Base-by-base conservation (phyloP, 1,139 yeast species). In the Lodderomyces theae region DNA sequence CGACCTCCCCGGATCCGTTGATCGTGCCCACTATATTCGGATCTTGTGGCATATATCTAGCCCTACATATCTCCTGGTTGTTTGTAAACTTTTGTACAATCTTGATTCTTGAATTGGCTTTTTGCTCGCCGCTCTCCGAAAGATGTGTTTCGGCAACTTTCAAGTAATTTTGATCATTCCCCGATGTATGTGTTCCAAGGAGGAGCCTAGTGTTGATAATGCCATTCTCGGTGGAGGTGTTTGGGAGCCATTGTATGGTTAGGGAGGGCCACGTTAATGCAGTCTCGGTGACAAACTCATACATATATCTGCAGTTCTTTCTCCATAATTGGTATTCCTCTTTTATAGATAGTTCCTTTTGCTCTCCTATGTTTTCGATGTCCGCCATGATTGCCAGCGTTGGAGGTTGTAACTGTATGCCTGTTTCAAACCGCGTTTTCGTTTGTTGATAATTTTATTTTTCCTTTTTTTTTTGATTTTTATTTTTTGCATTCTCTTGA, bases 161-260 rank as follows among this genome's bases (percentile, higher is more conserved):
- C 48, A 92, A 61, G 58, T 80, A 87, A 57, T 92, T 86, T 3
- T 76, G 75, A 41, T 82, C 95, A 42, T 79, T 82, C 2, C 88
- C 95, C 1, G 90, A 79, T 0, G 97, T 87, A 56, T 87, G 90
- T 0, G 98, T 92, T 10, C 97, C 96, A 32, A 90, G 63, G 17
- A 90, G 60, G 42, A 92, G 60, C 37, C 57, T 61, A 23, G 73
- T 58, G 53, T 70, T 64, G 57, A 77, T 47, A 56, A 75, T 49
- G 61, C 58, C 58, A n/a, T 44, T 51, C 17, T 49, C 52, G 22
- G 47, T 48, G 1, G 48, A 40, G 44, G 58, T 61, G 38, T 74
- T 69, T 1, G 89, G 89, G 13, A 83, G 62, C 88, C 92, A 85
- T 61, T 85, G 86, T 2, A 84, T 72, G 2, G 92, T 82, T 40